A percentile compares a stretch with the other conserved stretches of the same genome.
Evolutionary conservation across 345 rosid genomes (phyloP).

Genomic region (Corchorus capsularis): DNA sequence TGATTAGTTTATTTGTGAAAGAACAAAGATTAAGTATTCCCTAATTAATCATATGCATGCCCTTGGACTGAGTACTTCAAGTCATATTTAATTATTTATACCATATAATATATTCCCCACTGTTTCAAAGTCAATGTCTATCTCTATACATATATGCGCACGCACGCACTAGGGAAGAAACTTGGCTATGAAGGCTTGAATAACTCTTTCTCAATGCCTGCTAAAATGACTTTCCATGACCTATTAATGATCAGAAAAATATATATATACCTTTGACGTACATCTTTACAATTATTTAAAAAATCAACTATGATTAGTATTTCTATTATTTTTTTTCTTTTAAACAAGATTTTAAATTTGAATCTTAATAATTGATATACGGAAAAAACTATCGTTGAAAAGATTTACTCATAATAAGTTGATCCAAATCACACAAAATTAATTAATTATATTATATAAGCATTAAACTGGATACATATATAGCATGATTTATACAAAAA

Average conservation of each 20-base stretch:
- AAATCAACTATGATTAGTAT: not conserved
- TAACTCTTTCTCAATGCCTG: conserved; percentile 12
- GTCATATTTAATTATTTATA: not conserved
- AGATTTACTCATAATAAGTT: no score
- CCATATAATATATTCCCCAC: not conserved
- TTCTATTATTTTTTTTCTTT: no score
- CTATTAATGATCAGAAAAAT: not conserved
- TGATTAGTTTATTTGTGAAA: not conserved
- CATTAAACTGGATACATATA: no score
- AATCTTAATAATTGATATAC: no score
- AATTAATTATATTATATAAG: no score
- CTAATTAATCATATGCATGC: conserved; percentile 13
- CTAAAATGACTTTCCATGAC: conserved; percentile 10
- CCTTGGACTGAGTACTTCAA: not conserved
- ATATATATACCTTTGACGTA: not conserved
- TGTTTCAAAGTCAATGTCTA: conserved; percentile 28
- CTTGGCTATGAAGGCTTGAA: conserved; percentile 30
- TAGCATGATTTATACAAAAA: no score
- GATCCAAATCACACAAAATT: no score
- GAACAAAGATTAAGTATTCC: conserved; percentile 2
- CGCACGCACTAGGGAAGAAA: not conserved
- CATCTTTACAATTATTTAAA: not conserved
- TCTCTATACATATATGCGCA: not conserved
- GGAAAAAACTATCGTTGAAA: no score
- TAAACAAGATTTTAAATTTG: no score